Percentiles rank a stretch among this genome's conserved stretches.
These are phyloP conservation scores for Arabidopsis arenosa DNA, from an alignment of 345 rosid species.

Conservation along the genomic window DNA sequence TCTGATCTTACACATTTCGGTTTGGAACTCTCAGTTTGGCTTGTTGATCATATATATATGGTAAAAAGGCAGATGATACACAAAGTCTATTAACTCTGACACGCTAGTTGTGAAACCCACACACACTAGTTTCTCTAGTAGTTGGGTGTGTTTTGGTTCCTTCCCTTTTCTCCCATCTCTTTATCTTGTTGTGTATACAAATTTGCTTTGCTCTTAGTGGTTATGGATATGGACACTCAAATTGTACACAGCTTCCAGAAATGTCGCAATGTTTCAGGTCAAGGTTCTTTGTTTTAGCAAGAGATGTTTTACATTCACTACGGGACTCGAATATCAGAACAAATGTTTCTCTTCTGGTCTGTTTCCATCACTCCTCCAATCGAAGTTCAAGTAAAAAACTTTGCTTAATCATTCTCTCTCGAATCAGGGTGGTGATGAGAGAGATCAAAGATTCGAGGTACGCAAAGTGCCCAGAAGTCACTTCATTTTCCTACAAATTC, in stretches of 20 bases:
- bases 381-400: background rate
- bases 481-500: background rate
- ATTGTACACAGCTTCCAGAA: conserved; percentile 24
- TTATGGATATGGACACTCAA: conserved; percentile 13
- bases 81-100: conserved; percentile 20
- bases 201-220: conserved; percentile 14
- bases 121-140: conserved; percentile 28
- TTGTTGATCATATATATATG: conserved; percentile 19
- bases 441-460: background rate
- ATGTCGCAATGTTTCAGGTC: conserved; percentile 3
- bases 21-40: background rate
- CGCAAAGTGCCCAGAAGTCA: background rate
- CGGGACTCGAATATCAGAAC: background rate
- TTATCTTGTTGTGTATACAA: conserved; percentile 35
- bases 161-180: background rate
- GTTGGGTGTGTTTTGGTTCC: conserved; percentile 30
- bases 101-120: background rate
- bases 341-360: background rate
- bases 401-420: background rate
- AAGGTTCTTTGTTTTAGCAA: background rate
- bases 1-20: background rate
- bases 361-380: background rate
- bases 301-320: background rate
- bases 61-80: conserved; percentile 30
- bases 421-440: background rate